Percentiles rank a stretch among this genome's conserved stretches.
phyloP scores from a whole-genome alignment of 2,329 filamentous ascomycete species.

The Diaporthe capsici region DNA sequence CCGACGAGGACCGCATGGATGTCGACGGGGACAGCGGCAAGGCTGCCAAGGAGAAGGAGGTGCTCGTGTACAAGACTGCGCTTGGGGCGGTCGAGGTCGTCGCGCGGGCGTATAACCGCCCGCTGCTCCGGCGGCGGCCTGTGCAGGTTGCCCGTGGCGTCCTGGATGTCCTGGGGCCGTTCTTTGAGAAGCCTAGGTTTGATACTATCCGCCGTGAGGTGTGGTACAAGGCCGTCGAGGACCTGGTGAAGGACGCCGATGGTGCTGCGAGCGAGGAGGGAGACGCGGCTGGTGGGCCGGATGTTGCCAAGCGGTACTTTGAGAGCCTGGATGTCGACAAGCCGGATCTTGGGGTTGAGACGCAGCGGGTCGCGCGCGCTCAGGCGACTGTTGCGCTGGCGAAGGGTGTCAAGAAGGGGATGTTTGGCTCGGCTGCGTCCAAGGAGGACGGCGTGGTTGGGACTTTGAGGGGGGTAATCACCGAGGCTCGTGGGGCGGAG shows the following conservation, averaged over 20 bases:
- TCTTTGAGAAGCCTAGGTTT: slow-evolving; percentile 56
- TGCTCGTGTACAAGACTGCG: slow-evolving; percentile 59
- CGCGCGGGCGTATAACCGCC: slow-evolving; percentile 63
- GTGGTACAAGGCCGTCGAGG: slow-evolving; percentile 66
- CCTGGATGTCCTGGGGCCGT: slow-evolving; percentile 56
- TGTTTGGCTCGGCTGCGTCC: slow-evolving; percentile 53
- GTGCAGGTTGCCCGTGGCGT: slow-evolving; percentile 56
- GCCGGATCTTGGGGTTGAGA: slow-evolving; percentile 64
- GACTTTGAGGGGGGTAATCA: slow-evolving; percentile 59
- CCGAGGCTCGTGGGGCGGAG: slow-evolving; percentile 51
- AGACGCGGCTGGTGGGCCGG: slow-evolving; percentile 42
- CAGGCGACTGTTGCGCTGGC: slow-evolving; percentile 60
- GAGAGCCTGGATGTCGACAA: slow-evolving; percentile 62
- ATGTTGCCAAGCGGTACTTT: slow-evolving; percentile 57
- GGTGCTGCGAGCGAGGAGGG: slow-evolving; percentile 37
- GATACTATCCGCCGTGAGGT: slow-evolving; percentile 61
- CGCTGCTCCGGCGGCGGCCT: slow-evolving; percentile 55
- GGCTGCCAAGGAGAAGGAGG: slow-evolving; percentile 49
- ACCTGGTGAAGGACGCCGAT: slow-evolving; percentile 61
- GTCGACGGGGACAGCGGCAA: slow-evolving; percentile 64
- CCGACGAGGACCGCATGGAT: slow-evolving; percentile 77
- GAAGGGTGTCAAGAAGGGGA: slow-evolving; percentile 58
- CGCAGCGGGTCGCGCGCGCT: slow-evolving; percentile 63
- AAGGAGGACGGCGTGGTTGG: slow-evolving; percentile 40
- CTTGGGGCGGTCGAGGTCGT: slow-evolving; percentile 66